Evolutionary conservation across 495 filamentous ascomycete species (phyloP).

Genomic region (Acidomyces sp.): DNA sequence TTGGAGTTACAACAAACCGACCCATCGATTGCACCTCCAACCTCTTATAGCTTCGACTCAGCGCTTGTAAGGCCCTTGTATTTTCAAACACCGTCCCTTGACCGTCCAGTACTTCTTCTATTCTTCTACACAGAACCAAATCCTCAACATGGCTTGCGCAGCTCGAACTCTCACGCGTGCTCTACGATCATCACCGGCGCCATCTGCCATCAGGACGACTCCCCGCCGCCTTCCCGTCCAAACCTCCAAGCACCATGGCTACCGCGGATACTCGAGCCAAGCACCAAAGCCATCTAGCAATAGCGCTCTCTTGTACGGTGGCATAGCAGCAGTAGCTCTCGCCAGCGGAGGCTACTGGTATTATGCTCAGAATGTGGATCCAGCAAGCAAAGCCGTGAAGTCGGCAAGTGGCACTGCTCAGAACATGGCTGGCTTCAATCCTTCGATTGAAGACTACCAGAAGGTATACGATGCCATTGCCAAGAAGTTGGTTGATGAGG

Average conservation of each 20-base stretch:
- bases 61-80: too few species aligned
- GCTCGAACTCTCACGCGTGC: constrained; percentile 8
- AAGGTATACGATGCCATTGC: constrained; percentile 89
- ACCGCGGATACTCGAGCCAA: constrained; percentile 66
- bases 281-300: constrained; percentile 36
- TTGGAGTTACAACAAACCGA: too few species aligned
- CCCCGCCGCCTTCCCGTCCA: constrained; percentile 44
- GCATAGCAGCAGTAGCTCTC: constrained; percentile 43
- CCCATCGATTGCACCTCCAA: too few species aligned
- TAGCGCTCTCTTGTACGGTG: constrained; percentile 37
- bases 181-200: constrained; percentile 36
- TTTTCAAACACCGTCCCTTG: too few species aligned
- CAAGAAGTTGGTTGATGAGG: constrained; percentile 62
- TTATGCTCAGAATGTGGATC: constrained; percentile 44
- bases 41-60: too few species aligned
- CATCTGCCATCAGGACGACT: constrained; percentile 35
- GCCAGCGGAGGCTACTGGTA: constrained; percentile 58
- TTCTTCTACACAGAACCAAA: too few species aligned
- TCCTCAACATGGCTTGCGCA: constrained; percentile 10
- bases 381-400: not conserved
- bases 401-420: not conserved
- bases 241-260: constrained; percentile 50
- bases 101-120: too few species aligned
- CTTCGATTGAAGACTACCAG: constrained; percentile 82
- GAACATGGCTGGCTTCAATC: constrained; percentile 44